A percentile compares a stretch with the other conserved stretches of the same genome.
Conservation (phyloP, 345 rosid genomes). For the Salix purpurea region DNA sequence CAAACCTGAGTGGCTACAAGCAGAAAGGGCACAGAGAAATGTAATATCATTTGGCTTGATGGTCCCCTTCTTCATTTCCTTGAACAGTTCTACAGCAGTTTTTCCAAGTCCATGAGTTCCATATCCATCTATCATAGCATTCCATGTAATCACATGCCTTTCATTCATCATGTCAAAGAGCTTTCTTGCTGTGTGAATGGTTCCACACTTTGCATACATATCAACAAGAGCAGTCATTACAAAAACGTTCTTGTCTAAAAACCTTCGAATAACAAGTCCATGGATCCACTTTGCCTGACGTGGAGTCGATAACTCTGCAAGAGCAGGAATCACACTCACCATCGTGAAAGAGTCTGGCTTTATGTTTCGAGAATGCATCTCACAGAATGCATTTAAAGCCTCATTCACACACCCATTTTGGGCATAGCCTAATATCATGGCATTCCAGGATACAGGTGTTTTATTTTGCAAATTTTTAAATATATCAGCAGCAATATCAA, state of each 20-base stretch:
- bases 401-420: slow-evolving; percentile 24
- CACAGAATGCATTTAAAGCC: slow-evolving; percentile 23
- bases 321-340: slow-evolving; percentile 35
- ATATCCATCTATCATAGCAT: slow-evolving; percentile 33
- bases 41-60: slow-evolving; percentile 24
- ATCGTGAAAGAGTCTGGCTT: slow-evolving; percentile 28
- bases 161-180: slow-evolving; percentile 27
- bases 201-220: slow-evolving; percentile 34
- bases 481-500: slow-evolving; percentile 16
- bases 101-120: slow-evolving; percentile 29
- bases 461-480: slow-evolving; percentile 17
- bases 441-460: slow-evolving; percentile 30
- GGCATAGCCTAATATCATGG: slow-evolving; percentile 34
- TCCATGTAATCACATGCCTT: slow-evolving; percentile 30
- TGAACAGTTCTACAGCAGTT: slow-evolving; percentile 19
- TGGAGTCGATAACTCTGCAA: slow-evolving; percentile 26
- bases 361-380: slow-evolving; percentile 19
- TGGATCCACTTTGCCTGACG: slow-evolving; percentile 33
- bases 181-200: slow-evolving; percentile 25
- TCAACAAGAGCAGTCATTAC: slow-evolving; percentile 34
- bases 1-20: slow-evolving; percentile 31
- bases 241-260: slow-evolving; percentile 20
- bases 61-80: slow-evolving; percentile 21
- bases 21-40: slow-evolving; percentile 22
- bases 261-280: slow-evolving; percentile 22